A percentile compares a stretch with the other conserved stretches of the same genome.
phyloP scores from a whole-genome alignment of 164 flowering plant genomes.

The Magnolia kwangsiensis region DNA sequence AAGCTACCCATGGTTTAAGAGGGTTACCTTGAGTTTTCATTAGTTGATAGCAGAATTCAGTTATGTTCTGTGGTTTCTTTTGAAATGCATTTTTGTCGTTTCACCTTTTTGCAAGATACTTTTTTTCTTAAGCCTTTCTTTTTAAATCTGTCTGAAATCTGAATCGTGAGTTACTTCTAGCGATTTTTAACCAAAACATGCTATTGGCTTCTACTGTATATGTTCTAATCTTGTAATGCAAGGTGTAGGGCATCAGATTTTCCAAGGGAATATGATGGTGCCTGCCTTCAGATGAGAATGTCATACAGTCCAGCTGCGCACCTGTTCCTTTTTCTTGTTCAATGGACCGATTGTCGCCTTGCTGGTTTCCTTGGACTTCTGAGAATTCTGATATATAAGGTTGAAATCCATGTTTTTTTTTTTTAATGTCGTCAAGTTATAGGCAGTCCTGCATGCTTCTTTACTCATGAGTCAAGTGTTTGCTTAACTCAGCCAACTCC shows the following conservation, averaged over 20 bases:
- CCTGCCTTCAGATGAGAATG: constrained; percentile 92
- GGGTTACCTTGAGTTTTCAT: no score
- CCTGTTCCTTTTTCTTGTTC: constrained; percentile 79
- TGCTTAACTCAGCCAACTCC: constrained; percentile 4
- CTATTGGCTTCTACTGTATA: constrained; percentile 2
- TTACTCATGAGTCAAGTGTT: neutral
- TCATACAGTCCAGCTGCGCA: constrained; percentile 92
- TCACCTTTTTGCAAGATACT: neutral
- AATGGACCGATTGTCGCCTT: constrained; percentile 89
- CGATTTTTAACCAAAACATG: neutral
- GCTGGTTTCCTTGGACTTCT: constrained; percentile 84
- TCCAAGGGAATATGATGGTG: constrained; percentile 86
- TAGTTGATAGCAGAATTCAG: no score
- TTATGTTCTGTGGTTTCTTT: no score
- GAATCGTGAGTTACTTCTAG: neutral
- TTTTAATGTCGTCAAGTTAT: neutral
- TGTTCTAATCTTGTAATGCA: constrained; percentile 7
- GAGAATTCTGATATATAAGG: constrained; percentile 71
- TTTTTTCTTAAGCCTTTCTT: neutral
- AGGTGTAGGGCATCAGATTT: constrained; percentile 76
- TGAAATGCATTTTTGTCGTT: no score
- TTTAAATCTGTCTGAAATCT: neutral
- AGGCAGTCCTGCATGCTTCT: neutral
- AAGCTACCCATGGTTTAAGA: no score
- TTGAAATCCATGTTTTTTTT: constrained; percentile 5